Conservation (phyloP, 2,329 filamentous ascomycete species). For the Ceratocystis papillata region DNA sequence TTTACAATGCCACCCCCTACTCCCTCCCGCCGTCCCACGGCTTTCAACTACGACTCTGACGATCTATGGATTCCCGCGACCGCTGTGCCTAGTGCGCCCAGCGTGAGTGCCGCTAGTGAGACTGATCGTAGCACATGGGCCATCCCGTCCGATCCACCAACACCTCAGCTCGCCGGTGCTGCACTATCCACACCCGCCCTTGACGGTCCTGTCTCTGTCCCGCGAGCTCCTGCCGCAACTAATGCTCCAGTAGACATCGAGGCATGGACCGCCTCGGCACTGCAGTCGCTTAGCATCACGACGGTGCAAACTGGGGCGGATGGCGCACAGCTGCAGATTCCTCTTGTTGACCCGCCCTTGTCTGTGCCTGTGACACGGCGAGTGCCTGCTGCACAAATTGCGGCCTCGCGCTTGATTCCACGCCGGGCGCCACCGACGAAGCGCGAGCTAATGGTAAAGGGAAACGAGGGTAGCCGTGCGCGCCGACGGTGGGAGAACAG, state of each 20-base stretch:
- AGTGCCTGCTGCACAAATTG: constrained; percentile 7
- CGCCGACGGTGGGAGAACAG: constrained; percentile 92
- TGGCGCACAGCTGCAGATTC: constrained; percentile 58
- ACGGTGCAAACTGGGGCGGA: constrained; percentile 42
- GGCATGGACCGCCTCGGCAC: constrained; percentile 53
- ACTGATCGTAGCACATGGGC: constrained; percentile 20
- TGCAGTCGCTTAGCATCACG: constrained; percentile 46
- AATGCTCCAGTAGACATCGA: constrained; percentile 44
- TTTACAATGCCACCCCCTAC: not conserved
- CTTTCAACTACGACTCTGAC: constrained; percentile 16
- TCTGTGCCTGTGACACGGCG: not conserved
- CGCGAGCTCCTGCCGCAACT: not conserved
- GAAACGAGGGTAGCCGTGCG: constrained; percentile 79
- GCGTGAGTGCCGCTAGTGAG: constrained; percentile 7
- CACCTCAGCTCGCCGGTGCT: constrained; percentile 11
- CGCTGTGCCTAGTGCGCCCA: not conserved
- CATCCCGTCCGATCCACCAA: constrained; percentile 22
- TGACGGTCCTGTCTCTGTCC: too few relatives aligned
- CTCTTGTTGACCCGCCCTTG: constrained; percentile 50
- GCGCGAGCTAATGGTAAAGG: constrained; percentile 70
- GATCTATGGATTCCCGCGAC: constrained; percentile 14
- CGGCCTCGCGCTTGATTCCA: constrained; percentile 28
- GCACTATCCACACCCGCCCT: not conserved
- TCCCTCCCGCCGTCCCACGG: not conserved
- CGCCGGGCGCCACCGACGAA: constrained; percentile 40